phyloP scores from a whole-genome alignment of 169 alveolate species.

The Cryptosporidium tyzzeri region DNA sequence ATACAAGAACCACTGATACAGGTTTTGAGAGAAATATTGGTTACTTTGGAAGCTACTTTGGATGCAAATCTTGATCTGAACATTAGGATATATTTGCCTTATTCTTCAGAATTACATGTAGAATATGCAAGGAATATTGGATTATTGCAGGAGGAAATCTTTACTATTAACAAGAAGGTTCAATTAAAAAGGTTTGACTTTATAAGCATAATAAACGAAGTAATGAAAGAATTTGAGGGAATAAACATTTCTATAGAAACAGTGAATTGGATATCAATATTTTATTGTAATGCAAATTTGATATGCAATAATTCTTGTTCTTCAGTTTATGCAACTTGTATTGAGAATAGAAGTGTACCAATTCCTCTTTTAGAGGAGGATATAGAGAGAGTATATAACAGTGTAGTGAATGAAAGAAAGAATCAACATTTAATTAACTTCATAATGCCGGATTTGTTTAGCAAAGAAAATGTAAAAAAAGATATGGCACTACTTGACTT shows the following conservation, averaged over 20 bases:
- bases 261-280: constrained; percentile 1
- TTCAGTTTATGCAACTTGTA: constrained; percentile 18
- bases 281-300: constrained; percentile 2
- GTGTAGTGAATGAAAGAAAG: neutral
- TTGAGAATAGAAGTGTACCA: neutral
- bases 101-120: constrained; percentile 21
- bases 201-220: neutral
- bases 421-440: neutral
- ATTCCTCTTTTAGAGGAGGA: constrained; percentile 15
- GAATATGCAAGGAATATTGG: constrained; percentile 48
- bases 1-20: constrained; percentile 35
- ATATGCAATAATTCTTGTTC: neutral
- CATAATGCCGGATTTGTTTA: constrained; percentile 42
- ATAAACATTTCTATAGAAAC: constrained; percentile 4
- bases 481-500: constrained; percentile 3
- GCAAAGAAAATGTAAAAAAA: constrained; percentile 27
- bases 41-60: neutral
- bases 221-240: neutral
- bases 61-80: neutral
- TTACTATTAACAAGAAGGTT: neutral
- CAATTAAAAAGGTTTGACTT: neutral
- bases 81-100: constrained; percentile 26
- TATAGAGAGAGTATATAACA: constrained; percentile 4
- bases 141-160: neutral
- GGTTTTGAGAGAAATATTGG: constrained; percentile 1